A percentile compares a stretch with the other conserved stretches of the same genome.
Evolutionary conservation across 2,329 filamentous ascomycete genomes (phyloP).

Genomic region (Aspergillus sp.): DNA sequence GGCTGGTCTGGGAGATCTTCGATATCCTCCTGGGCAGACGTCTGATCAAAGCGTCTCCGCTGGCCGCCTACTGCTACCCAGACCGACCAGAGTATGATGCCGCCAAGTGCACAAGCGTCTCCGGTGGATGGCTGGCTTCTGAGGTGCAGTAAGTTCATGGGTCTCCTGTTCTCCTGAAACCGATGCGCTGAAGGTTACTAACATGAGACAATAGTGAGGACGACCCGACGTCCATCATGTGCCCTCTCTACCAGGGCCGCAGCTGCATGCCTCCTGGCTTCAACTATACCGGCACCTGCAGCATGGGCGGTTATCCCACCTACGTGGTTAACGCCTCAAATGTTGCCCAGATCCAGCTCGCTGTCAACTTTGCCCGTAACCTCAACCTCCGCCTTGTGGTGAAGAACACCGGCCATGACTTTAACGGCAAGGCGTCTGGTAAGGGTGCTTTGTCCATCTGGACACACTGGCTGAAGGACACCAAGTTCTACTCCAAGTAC

Average conservation of each 20-base stretch:
- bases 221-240: conserved; percentile 32
- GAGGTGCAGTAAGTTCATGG: conserved; percentile 18
- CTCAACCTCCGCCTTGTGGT: conserved; percentile 39
- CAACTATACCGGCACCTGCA: conserved; percentile 33
- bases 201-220: conserved; percentile 10
- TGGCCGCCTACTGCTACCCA: conserved; percentile 41
- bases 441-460: conserved; percentile 47
- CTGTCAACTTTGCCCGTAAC: conserved; percentile 33
- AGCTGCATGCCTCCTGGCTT: conserved; percentile 40
- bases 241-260: conserved; percentile 32
- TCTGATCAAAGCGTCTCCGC: conserved; percentile 38
- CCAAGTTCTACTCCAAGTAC: conserved; percentile 38
- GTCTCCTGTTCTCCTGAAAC: not conserved
- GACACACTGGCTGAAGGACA: conserved; percentile 31
- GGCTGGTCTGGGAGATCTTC: conserved; percentile 35
- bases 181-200: not conserved
- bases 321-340: conserved; percentile 42
- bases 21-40: conserved; percentile 41
- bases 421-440: conserved; percentile 59
- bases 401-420: conserved; percentile 55
- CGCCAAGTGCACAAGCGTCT: conserved; percentile 36
- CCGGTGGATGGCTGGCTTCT: conserved; percentile 32
- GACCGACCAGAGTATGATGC: conserved; percentile 37
- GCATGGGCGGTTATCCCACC: conserved; percentile 33
- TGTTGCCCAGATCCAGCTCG: conserved; percentile 40